Evolutionary conservation across 2,329 filamentous ascomycete species (phyloP).

Genomic region (Claviceps spartinae): DNA sequence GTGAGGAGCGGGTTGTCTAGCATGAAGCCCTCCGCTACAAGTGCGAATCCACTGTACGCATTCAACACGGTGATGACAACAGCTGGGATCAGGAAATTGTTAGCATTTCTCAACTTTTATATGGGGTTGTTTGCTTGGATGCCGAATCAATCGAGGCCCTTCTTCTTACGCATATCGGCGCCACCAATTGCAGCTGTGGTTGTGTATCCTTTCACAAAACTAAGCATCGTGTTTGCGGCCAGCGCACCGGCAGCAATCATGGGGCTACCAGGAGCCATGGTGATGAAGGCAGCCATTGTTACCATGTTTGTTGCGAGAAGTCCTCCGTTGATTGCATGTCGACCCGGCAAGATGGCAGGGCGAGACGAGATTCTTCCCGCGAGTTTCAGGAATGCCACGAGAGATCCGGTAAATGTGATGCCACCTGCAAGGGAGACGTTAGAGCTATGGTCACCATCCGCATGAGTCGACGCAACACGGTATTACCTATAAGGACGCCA

Average conservation of each 20-base stretch:
- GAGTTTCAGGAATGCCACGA: constrained; percentile 81
- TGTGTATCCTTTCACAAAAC: constrained; percentile 76
- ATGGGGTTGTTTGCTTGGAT: background rate
- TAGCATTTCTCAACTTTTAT: constrained; percentile 2
- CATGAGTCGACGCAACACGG: background rate
- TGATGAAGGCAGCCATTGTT: constrained; percentile 73
- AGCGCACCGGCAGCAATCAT: constrained; percentile 67
- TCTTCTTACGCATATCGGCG: constrained; percentile 64
- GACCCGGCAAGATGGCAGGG: constrained; percentile 57
- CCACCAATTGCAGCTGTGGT: constrained; percentile 81
- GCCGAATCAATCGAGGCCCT: too few species aligned
- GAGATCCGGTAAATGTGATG: constrained; percentile 80
- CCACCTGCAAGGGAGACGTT: constrained; percentile 34
- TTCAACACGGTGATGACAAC: constrained; percentile 86
- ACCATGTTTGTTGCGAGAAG: constrained; percentile 64
- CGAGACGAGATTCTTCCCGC: constrained; percentile 70
- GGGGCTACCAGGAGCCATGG: constrained; percentile 68
- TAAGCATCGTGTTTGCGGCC: constrained; percentile 61
- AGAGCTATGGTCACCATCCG: background rate
- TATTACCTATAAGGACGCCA: constrained; percentile 62
- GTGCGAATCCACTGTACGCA: constrained; percentile 78
- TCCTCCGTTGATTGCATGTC: constrained; percentile 61
- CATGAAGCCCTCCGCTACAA: constrained; percentile 88
- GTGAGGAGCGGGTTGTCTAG: constrained; percentile 75
- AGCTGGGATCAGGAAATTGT: constrained; percentile 21